Conservation (phyloP, 495 filamentous ascomycete genomes). For the Xylaria venustula region DNA sequence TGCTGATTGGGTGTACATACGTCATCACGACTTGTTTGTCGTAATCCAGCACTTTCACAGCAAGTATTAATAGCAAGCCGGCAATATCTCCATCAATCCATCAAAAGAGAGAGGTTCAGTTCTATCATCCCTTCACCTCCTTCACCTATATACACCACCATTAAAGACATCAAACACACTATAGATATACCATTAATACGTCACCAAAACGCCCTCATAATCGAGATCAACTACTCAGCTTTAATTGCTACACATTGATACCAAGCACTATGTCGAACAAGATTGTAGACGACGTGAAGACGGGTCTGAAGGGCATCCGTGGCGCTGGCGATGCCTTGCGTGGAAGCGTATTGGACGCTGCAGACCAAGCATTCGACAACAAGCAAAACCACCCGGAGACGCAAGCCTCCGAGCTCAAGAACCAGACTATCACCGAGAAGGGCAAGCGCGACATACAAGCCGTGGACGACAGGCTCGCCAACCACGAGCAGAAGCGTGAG, state of each 20-base stretch:
- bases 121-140: no score
- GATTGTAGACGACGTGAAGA: slow-evolving; percentile 28
- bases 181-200: background rate
- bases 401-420: slow-evolving; percentile 18
- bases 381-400: slow-evolving; percentile 21
- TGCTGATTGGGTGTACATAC: slow-evolving; percentile 8
- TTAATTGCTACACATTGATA: background rate
- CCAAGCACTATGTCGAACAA: slow-evolving; percentile 18
- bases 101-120: no score
- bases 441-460: slow-evolving; percentile 20
- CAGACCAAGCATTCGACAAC: slow-evolving; percentile 25
- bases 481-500: slow-evolving; percentile 17
- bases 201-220: background rate
- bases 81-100: no score
- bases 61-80: no score
- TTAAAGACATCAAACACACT: no score
- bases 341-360: slow-evolving; percentile 16
- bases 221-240: background rate
- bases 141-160: no score
- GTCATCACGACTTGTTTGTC: slow-evolving; percentile 3
- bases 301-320: slow-evolving; percentile 26
- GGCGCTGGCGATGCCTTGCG: slow-evolving; percentile 25
- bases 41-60: no score
- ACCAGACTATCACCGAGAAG: slow-evolving; percentile 20
- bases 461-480: slow-evolving; percentile 19